phyloP scores from a whole-genome alignment of 2,329 filamentous ascomycete genomes.

The Orbilia javanica region DNA sequence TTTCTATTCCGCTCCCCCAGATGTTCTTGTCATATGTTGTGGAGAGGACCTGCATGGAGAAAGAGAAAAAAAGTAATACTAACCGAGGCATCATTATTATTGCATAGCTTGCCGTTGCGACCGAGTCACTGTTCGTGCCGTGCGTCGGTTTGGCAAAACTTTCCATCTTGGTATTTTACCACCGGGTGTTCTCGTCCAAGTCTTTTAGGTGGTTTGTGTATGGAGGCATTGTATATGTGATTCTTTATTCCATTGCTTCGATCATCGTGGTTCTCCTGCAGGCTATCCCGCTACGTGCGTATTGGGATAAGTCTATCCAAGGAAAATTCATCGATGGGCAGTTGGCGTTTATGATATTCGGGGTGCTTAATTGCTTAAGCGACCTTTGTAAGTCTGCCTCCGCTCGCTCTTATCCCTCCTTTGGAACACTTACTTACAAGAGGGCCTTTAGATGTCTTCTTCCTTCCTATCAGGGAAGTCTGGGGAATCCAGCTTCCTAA shows the following conservation, averaged over 20 bases:
- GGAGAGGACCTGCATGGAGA: not conserved
- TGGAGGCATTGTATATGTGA: conserved; percentile 38
- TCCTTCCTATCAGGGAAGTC: conserved; percentile 52
- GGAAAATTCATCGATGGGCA: conserved; percentile 52
- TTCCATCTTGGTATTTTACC: conserved; percentile 66
- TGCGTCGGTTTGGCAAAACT: conserved; percentile 65
- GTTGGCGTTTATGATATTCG: conserved; percentile 32
- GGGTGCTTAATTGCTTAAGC: conserved; percentile 45
- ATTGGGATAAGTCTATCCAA: conserved; percentile 53
- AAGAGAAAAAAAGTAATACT: conserved; percentile 2
- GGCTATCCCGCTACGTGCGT: conserved; percentile 42
- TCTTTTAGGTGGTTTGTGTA: conserved; percentile 51
- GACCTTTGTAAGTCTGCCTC: conserved; percentile 36
- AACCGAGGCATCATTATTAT: conserved; percentile 26
- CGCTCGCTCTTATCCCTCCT: not conserved
- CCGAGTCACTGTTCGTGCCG: conserved; percentile 66
- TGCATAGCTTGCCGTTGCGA: conserved; percentile 65
- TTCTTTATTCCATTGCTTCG: conserved; percentile 26
- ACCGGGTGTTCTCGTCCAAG: conserved; percentile 63
- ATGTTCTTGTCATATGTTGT: not conserved
- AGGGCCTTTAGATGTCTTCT: conserved; percentile 36
- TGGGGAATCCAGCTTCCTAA: conserved; percentile 56
- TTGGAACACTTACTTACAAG: not conserved
- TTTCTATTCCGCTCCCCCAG: not conserved
- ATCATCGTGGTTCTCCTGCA: conserved; percentile 39